Evolutionary conservation across 805 yeast genomes (phyloP), one percentile per base, ranked within the genome.

Genomic region (Candida oleophila): DNA sequence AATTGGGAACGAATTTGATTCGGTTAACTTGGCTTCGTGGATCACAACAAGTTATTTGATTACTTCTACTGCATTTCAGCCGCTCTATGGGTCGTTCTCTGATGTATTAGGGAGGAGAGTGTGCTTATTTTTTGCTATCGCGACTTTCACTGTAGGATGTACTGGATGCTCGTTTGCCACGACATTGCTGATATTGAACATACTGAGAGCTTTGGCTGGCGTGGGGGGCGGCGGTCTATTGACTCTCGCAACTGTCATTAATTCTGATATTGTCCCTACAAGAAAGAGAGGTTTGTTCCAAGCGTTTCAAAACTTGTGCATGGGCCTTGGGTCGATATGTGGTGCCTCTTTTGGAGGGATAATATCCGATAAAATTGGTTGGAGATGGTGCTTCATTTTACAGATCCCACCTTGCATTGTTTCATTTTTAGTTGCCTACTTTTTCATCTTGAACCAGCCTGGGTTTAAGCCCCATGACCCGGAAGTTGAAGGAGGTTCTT

Each of bases 281-380:
- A 55, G 60, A n/a, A 65, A 64, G 48, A 54, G 72, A 56, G 72
- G 73, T 2, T 51, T 69, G n/a, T 67, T 65, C 44, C 73, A 71
- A 49, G 74, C 74, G 1, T 60, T 66, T 44, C 74, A 69, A 46
- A 70, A 69, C 48, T 56, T 69, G 21, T 52, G 65, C 19, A 49
- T 62, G 30, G 75, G 74, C 4, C 41, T 59, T 30, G 75, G 75
- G 3, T 83, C 89, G 1, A 83, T 86, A 0, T 61, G 77, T 41
- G 95, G 95, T 14, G 91, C 90, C 1, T 60, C 78, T 3, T 56
- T 81, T 37, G 87, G 85, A 22, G 89, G 90, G 1, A 51, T 76
- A 19, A 65, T 83, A 43, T 75, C 83, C 28, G 66, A 68, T 7
- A 60, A 55, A 38, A 63, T 73, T 38, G 87, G 88, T 12, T 87